Evolutionary conservation across 148 eudicot genomes (phyloP).

Genomic region (Vaccinium myrtillus): DNA sequence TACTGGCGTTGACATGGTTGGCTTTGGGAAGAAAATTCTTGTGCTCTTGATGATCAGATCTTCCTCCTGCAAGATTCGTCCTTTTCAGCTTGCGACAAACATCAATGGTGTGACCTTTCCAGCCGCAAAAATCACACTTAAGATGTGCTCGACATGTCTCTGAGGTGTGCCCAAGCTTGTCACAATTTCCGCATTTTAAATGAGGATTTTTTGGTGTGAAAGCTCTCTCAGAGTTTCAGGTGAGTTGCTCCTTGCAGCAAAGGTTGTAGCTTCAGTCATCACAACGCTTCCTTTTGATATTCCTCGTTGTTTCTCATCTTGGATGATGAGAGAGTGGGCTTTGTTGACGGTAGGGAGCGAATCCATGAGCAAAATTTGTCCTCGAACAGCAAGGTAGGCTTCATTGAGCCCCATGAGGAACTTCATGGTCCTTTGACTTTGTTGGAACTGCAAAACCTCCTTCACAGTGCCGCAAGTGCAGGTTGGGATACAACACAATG

Average conservation of each 20-base stretch:
- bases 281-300: background rate
- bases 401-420: background rate
- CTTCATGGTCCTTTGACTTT: background rate
- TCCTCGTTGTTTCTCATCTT: background rate
- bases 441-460: background rate
- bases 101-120: background rate
- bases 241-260: background rate
- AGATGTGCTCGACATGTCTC: slow-evolving; percentile 3
- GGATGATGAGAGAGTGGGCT: background rate
- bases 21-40: background rate
- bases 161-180: background rate
- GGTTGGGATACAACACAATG: background rate
- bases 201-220: slow-evolving; percentile 8
- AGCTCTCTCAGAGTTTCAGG: background rate
- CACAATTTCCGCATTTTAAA: background rate
- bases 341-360: background rate
- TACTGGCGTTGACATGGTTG: slow-evolving; percentile 5
- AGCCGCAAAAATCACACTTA: slow-evolving; percentile 3
- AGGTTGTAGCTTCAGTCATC: background rate
- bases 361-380: slow-evolving; percentile 11
- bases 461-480: background rate
- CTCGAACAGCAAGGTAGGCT: background rate
- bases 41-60: background rate
- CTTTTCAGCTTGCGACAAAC: background rate
- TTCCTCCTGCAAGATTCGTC: background rate